phyloP scores from a whole-genome alignment of 352 stramenopile species.

The Phytopythium boreale region DNA sequence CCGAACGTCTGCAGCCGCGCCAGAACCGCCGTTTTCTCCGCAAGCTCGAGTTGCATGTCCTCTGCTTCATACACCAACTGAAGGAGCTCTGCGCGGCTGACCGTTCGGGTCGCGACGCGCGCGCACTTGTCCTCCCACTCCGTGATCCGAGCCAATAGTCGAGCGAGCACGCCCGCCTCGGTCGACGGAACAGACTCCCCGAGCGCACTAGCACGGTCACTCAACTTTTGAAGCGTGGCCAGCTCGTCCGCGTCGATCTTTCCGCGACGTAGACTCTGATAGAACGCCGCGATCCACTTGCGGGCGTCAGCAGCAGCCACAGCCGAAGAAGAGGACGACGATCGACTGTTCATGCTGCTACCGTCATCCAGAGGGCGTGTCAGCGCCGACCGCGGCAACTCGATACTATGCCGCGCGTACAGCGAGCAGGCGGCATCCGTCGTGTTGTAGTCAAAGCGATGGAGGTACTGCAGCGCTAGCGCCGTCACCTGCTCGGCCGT shows the following conservation, averaged over 20 bases:
- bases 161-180: slow-evolving; percentile 53
- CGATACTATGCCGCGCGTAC: slow-evolving; percentile 80
- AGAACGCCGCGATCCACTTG: slow-evolving; percentile 66
- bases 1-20: slow-evolving; percentile 51
- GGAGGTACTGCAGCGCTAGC: slow-evolving; percentile 72
- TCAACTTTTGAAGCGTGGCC: slow-evolving; percentile 37
- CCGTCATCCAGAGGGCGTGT: neutral
- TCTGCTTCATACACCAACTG: slow-evolving; percentile 56
- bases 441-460: slow-evolving; percentile 81
- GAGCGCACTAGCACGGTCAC: slow-evolving; percentile 23
- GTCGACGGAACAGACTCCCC: slow-evolving; percentile 29
- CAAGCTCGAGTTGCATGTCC: slow-evolving; percentile 46
- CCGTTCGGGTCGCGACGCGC: slow-evolving; percentile 19
- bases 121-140: slow-evolving; percentile 48
- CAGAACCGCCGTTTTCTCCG: slow-evolving; percentile 34
- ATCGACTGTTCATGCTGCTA: neutral
- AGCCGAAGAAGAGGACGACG: slow-evolving; percentile 7
- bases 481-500: slow-evolving; percentile 69
- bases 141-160: slow-evolving; percentile 48
- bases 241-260: slow-evolving; percentile 38
- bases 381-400: slow-evolving; percentile 38
- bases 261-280: slow-evolving; percentile 47
- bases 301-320: slow-evolving; percentile 37
- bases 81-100: slow-evolving; percentile 47
- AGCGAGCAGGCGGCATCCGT: slow-evolving; percentile 75